phyloP scores from a whole-genome alignment of 2,329 filamentous ascomycete species.

The Chalara sp. region DNA sequence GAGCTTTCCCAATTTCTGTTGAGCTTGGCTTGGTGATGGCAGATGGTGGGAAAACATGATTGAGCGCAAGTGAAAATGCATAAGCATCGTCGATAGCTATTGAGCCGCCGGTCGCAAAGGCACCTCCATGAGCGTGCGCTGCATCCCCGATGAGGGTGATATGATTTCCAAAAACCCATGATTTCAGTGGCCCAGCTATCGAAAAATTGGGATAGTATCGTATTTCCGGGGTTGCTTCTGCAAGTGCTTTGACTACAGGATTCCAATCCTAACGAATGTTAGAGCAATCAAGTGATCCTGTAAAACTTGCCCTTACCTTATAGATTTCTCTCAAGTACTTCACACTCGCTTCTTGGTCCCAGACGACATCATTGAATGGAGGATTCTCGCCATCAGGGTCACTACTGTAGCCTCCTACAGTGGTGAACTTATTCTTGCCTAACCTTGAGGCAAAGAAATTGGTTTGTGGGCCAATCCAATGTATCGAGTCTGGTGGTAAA shows the following conservation, averaged over 20 bases:
- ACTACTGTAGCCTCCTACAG: conserved; percentile 24
- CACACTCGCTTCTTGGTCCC: conserved; percentile 25
- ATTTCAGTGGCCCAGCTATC: conserved; percentile 22
- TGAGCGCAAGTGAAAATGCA: conserved; percentile 20
- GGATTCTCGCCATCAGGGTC: conserved; percentile 21
- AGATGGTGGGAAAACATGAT: conserved; percentile 8
- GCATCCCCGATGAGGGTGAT: conserved; percentile 31
- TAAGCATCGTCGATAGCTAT: conserved; percentile 34
- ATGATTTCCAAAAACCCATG: conserved; percentile 25
- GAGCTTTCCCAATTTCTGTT: conserved; percentile 13
- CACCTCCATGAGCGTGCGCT: conserved; percentile 32
- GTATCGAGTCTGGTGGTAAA: conserved; percentile 29
- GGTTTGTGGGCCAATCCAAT: conserved; percentile 29
- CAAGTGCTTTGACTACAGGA: conserved; percentile 27
- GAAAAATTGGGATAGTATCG: conserved; percentile 30
- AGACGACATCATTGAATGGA: conserved; percentile 16
- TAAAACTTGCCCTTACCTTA: conserved; percentile 12
- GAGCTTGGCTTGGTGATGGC: conserved; percentile 9
- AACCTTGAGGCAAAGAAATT: conserved; percentile 26
- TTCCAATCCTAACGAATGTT: conserved; percentile 26
- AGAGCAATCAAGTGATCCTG: background rate
- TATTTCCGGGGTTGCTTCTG: conserved; percentile 26
- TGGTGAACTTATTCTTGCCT: conserved; percentile 25
- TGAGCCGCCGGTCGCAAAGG: conserved; percentile 31
- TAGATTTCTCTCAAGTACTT: conserved; percentile 24